A percentile compares a stretch with the other conserved stretches of the same genome.
These are phyloP conservation scores for Pistacia atlantica DNA, from an alignment of 345 rosid genomes.

Conservation along the genomic window DNA sequence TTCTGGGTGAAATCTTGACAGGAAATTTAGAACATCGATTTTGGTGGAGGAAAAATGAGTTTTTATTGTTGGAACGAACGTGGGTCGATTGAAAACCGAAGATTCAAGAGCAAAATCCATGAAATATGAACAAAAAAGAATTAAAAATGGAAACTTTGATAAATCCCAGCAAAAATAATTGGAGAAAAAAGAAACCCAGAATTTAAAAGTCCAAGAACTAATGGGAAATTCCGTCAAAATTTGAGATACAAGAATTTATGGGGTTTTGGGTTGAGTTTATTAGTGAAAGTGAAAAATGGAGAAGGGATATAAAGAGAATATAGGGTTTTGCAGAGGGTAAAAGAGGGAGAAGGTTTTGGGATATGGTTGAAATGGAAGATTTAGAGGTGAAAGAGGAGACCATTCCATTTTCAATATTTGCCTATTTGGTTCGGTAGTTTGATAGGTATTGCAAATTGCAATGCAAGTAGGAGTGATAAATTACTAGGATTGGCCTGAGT, in stretches of 20 bases:
- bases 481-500: no score
- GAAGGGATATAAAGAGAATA: neutral
- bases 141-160: neutral
- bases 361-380: neutral
- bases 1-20: constrained; percentile 23
- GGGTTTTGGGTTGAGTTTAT: neutral
- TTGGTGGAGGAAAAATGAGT: constrained; percentile 30
- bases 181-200: neutral
- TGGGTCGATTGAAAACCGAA: constrained; percentile 47
- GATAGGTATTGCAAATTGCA: neutral
- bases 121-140: neutral
- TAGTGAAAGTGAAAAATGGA: neutral
- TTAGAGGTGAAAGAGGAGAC: neutral
- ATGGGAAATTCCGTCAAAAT: neutral
- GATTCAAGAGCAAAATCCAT: constrained; percentile 50
- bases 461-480: neutral
- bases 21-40: constrained; percentile 38
- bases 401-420: neutral
- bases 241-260: neutral
- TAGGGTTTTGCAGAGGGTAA: neutral
- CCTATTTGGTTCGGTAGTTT: no score
- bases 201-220: neutral
- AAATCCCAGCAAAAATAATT: neutral
- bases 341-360: neutral
- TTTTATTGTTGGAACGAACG: constrained; percentile 27